Base-by-base conservation (phyloP, 2,329 filamentous ascomycete genomes). In the Fusarium staphyleae region DNA sequence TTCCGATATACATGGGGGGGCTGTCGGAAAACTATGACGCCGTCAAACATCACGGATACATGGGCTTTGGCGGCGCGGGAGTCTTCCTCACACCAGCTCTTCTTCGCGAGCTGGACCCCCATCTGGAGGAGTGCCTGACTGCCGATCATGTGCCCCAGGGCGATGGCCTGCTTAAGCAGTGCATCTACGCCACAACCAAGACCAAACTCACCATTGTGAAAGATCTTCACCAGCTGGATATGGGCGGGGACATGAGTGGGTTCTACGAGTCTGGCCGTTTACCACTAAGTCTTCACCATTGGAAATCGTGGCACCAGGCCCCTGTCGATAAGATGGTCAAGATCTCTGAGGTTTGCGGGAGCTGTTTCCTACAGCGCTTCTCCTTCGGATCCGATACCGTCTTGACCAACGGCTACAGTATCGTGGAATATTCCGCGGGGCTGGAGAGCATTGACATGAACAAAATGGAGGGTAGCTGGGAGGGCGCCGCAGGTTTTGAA, bases 51-150 rank as follows among this genome's bases (percentile, higher is more conserved):
- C 85, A 81, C 64, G 84, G 84, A 2, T 75, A 80, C 60, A 84
- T 86, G 77, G 84, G 81, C 12, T 87, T 80, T 55, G 84, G 85
- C 49, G 84, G 84, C 55, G 84, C 81, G 3, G 85, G 84, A 48
- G 74, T 83, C 51, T 87, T 86, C 66, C 65, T 87, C 12, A 84
- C 80, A 29, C 70, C 79, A 8, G 77, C 83, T 3, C 75, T 87
- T 1, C 73, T 82, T 14, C 66, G 68, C 18, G 70, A 81, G 51
- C 66, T 87, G 1, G 74, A 75, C 29, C 73, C 74, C 3, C 71
- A 80, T 30, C 76, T 81, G 18, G 76, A 80, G 13, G 67, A 72
- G 19, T 87, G 84, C 57, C 72, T 83, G 16, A 55, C 46, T 4
- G 48, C 54, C 1, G 63, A 67, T 6, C 63, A 66, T 26, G 66